Evolutionary conservation across 306 rosid species (phyloP).

Genomic region (Lotus japonicus): DNA sequence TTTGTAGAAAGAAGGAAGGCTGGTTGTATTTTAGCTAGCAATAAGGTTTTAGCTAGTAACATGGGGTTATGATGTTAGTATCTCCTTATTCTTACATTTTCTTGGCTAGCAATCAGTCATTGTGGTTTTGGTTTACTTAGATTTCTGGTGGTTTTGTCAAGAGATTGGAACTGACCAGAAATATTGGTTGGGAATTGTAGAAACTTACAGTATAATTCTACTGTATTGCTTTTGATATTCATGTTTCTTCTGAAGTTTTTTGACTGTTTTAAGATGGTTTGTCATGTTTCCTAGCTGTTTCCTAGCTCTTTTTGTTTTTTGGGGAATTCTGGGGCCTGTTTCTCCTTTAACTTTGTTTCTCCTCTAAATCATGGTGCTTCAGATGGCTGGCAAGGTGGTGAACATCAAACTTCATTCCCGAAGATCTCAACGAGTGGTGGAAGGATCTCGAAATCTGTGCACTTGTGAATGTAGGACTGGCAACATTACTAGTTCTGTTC

Average conservation of each 20-base stretch:
- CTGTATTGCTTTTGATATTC: not conserved
- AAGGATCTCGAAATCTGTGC: conserved; percentile 75
- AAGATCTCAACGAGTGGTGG: conserved; percentile 85
- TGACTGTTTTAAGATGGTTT: not conserved
- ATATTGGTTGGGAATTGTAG: not conserved
- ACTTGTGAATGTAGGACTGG: conserved; percentile 63
- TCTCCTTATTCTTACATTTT: not conserved
- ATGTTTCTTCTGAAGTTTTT: not conserved
- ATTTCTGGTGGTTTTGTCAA: not conserved
- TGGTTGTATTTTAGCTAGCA: not conserved
- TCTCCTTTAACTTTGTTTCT: not conserved
- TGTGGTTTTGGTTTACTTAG: not conserved
- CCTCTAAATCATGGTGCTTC: not conserved
- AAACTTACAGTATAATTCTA: not conserved
- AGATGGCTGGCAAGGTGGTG: conserved; percentile 93
- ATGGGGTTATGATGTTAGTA: not conserved
- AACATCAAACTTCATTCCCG: conserved; percentile 70
- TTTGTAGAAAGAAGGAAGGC: not conserved
- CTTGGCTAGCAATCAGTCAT: not conserved
- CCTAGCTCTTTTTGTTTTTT: not conserved
- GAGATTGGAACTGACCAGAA: not conserved
- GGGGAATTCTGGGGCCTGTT: not conserved
- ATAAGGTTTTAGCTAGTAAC: not conserved
- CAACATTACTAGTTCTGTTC: conserved; percentile 37
- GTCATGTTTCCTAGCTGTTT: no score